phyloP scores from a whole-genome alignment of 202 grass and related monocot genomes.

The Bolboschoenoplectus hybrid region DNA sequence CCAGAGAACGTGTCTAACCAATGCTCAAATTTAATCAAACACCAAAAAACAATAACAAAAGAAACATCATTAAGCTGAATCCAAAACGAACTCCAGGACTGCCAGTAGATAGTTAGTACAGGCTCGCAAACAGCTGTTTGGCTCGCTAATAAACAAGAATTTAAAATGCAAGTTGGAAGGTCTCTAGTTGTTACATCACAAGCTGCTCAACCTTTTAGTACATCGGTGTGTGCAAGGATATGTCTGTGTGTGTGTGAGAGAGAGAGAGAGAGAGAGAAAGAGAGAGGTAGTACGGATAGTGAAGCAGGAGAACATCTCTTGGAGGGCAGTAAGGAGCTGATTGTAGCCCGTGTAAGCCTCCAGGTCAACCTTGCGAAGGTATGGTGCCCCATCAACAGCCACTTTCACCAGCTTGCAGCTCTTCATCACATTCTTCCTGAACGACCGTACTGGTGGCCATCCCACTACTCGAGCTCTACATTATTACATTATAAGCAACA shows the following conservation, averaged over 20 bases:
- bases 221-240: too few relatives aligned
- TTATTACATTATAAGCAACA: background rate
- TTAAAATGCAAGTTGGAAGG: background rate
- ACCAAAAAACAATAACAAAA: background rate
- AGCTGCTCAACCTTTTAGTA: background rate
- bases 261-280: background rate
- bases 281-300: slow-evolving; percentile 39
- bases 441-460: slow-evolving; percentile 89
- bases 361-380: slow-evolving; percentile 83
- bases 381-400: slow-evolving; percentile 86
- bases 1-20: background rate
- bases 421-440: slow-evolving; percentile 74
- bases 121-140: background rate
- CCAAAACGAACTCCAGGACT: background rate
- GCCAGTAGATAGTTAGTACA: background rate
- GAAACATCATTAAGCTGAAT: background rate
- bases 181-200: background rate
- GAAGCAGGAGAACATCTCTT: slow-evolving; percentile 86
- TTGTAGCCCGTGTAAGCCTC: slow-evolving; percentile 71
- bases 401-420: slow-evolving; percentile 80
- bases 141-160: background rate
- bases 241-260: background rate
- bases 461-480: slow-evolving; percentile 74
- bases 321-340: slow-evolving; percentile 63
- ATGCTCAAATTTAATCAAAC: background rate